These are phyloP conservation scores for Fusarium tupiense DNA, from an alignment of 2,329 filamentous ascomycete genomes.

Conservation along the genomic window DNA sequence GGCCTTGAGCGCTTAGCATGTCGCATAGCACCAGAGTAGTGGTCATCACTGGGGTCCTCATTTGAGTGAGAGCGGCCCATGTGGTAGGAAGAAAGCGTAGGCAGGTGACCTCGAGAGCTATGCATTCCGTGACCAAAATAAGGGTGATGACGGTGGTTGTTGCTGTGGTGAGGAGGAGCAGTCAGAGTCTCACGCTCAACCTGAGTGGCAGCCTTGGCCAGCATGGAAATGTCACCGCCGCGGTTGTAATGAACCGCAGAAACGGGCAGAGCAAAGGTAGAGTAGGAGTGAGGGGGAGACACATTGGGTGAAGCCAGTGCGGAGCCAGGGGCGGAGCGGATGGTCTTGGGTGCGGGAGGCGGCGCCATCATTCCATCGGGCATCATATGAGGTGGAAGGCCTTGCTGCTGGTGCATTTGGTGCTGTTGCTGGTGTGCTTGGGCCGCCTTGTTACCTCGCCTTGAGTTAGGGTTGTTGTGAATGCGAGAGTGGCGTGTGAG, in stretches of 20 bases:
- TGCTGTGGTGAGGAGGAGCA: conserved; percentile 53
- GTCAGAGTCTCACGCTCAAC: conserved; percentile 67
- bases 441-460: conserved; percentile 83
- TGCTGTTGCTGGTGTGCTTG: conserved; percentile 55
- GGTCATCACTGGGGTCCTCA: conserved; percentile 80
- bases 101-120: conserved; percentile 69
- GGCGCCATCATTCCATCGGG: conserved; percentile 80
- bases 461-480: conserved; percentile 98
- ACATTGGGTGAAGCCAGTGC: conserved; percentile 93
- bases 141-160: conserved; percentile 61
- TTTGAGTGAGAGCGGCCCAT: conserved; percentile 92
- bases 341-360: conserved; percentile 77
- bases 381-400: conserved; percentile 56
- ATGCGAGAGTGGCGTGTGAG: conserved; percentile 96
- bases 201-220: conserved; percentile 69
- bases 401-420: conserved; percentile 52
- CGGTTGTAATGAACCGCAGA: conserved; percentile 62
- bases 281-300: conserved; percentile 92
- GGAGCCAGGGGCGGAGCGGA: conserved; percentile 88
- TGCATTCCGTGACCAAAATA: conserved; percentile 62
- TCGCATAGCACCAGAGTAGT: conserved; percentile 74
- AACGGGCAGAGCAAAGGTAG: conserved; percentile 67
- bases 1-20: conserved; percentile 89
- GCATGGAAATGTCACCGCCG: conserved; percentile 65
- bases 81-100: conserved; percentile 86